Evolutionary conservation across 345 rosid species (phyloP).

Genomic region (Salix arbutifolia): DNA sequence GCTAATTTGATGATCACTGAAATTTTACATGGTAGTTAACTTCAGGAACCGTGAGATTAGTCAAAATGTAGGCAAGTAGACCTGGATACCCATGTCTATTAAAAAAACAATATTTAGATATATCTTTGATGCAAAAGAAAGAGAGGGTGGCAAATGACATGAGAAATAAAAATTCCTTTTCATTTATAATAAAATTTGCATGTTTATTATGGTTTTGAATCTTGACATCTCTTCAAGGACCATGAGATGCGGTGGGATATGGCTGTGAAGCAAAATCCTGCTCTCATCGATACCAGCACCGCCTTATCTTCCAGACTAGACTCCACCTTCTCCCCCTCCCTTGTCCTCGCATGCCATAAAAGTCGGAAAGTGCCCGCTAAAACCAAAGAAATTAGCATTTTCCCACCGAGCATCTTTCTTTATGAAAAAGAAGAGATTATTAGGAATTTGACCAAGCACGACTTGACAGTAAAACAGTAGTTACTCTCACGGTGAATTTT

Average conservation of each 20-base stretch:
- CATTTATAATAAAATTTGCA: neutral
- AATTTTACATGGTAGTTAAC: no score
- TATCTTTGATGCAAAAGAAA: no score
- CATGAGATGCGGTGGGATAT: neutral
- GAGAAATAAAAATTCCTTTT: neutral
- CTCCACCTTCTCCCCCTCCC: neutral
- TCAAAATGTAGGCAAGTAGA: no score
- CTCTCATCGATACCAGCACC: neutral
- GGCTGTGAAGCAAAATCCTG: neutral
- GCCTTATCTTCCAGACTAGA: neutral
- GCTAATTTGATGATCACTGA: no score
- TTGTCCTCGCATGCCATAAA: neutral
- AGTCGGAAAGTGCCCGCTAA: neutral
- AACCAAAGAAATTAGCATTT: neutral
- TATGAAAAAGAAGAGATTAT: neutral
- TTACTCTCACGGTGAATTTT: neutral
- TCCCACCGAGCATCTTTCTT: neutral
- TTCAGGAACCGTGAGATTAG: no score
- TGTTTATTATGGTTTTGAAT: neutral
- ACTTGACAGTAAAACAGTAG: neutral
- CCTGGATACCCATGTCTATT: rapidly evolving
- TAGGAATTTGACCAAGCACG: neutral
- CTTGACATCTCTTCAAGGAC: neutral
- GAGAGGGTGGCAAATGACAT: no score
- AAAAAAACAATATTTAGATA: no score